Evolutionary conservation across 2,329 filamentous ascomycete species (phyloP), one percentile per base, ranked within the genome.

Genomic region (Emmonsiellopsis sp.): DNA sequence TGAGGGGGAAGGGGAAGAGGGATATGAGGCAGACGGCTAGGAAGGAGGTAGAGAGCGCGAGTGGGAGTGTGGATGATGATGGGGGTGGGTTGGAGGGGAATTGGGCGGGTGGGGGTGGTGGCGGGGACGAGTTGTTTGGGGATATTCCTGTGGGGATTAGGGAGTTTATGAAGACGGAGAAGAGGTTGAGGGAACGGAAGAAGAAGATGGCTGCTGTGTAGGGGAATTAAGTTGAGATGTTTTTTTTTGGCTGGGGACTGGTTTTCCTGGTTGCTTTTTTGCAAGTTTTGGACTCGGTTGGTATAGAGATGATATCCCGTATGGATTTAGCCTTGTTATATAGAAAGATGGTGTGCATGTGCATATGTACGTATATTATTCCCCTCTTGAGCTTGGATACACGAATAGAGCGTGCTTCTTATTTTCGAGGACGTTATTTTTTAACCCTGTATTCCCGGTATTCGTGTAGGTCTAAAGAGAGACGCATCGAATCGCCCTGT

Each of bases 151-250:
- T 97, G 8, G 93, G 92, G 0, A 96, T 98, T 59, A 78, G 88
- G 57, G 92, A 95, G 69, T 98, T 98, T 64, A 97, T 98, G 92
- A 89, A 86, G 75, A 90, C 86, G 56, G 93, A 98, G 75, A 97
- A 97, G 79, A 85, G 77, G 68, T 70, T 98, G 56, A 92, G 88
- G 70, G 78, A 87, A 68, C 86, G 82, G 69, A 87, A 91, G 66
- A 69, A 87, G 68, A 86, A 82, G 69, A 87, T 73, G 62, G 71
- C 75, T 50, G 81, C 83, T 53, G 34, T 45, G 3, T 11, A 27
- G 21, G n/a, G 14, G 36, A 6, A 17, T 5, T 31, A 42, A 14
- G 33, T n/a, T 46, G 39, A 44, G 10, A 17, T 13, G 8, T 11
- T 32, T 34, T 43, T n/a, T 27, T 13, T 34, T 39, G 33, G n/a